Percentiles rank a stretch among this genome's conserved stretches.
Conservation (phyloP, 805 yeast species). For the Nadsonia fulvescens region DNA sequence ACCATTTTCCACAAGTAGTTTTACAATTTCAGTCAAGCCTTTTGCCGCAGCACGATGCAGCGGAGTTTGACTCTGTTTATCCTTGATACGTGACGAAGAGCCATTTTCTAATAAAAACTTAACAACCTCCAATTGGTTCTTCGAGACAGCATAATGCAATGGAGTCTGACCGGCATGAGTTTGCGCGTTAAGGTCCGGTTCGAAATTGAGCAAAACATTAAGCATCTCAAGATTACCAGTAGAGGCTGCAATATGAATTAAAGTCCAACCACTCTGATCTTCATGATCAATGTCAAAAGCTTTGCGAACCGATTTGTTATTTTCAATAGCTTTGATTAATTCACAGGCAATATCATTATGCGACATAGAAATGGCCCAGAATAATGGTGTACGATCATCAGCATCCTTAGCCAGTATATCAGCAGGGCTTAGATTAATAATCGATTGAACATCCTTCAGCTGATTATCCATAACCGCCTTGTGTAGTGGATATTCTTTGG, state of each 20-base stretch:
- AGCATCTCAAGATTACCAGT: slow-evolving; percentile 44
- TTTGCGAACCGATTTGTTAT: slow-evolving; percentile 9
- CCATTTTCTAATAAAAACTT: slow-evolving; percentile 35
- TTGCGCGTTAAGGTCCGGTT: slow-evolving; percentile 41
- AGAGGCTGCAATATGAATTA: slow-evolving; percentile 67
- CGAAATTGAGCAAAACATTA: slow-evolving; percentile 23
- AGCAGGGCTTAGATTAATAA: slow-evolving; percentile 33
- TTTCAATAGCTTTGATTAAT: slow-evolving; percentile 23
- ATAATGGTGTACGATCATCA: slow-evolving; percentile 66
- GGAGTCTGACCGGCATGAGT: slow-evolving; percentile 60
- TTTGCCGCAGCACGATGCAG: slow-evolving; percentile 70
- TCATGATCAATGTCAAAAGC: slow-evolving; percentile 44
- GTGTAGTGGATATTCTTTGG: slow-evolving; percentile 10
- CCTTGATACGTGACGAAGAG: slow-evolving; percentile 50
- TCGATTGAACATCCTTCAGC: slow-evolving; percentile 28
- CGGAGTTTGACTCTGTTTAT: slow-evolving; percentile 45
- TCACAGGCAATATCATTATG: slow-evolving; percentile 32
- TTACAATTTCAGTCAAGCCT: slow-evolving; percentile 44
- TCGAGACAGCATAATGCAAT: slow-evolving; percentile 61
- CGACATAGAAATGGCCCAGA: slow-evolving; percentile 71
- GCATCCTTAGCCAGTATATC: slow-evolving; percentile 34
- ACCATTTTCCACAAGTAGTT: slow-evolving; percentile 31
- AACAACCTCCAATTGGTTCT: slow-evolving; percentile 38
- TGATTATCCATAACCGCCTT: slow-evolving; percentile 51
- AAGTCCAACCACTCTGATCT: slow-evolving; percentile 80